Evolutionary conservation across 2,329 filamentous ascomycete species (phyloP), one percentile per base, ranked within the genome.

Genomic region (Exutisphaerella laricina): DNA sequence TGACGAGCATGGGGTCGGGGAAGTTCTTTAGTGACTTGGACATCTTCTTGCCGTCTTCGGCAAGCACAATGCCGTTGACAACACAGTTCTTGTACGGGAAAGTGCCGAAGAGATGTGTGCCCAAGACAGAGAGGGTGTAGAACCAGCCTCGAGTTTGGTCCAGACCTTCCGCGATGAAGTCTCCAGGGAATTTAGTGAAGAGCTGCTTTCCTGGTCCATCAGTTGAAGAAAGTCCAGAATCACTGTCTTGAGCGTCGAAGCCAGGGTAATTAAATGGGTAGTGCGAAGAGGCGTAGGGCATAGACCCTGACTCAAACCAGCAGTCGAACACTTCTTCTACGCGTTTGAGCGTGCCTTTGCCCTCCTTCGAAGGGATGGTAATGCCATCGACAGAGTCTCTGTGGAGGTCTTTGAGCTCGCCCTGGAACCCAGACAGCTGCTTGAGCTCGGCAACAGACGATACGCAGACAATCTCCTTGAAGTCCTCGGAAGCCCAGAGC

Each of bases 21-120:
- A 95, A 97, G 67, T 97, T 97, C 71, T 96, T 94, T 45, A 95
- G 73, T 41, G 90, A 80, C 69, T 97, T 97, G 5, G 88, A 95
- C 90, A 97, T 97, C 74, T 97, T 97, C 74, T 95, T 96, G 43
- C 90, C 90, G 59, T 95, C 88, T 63, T 94, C 88, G 1, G 89
- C 89, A 29, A 96, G 75, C 4, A 96, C 88, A 50, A 95, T 92
- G 37, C 89, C 89, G 61, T 94, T 96, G 49, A 95, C 88, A n/a
- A 96, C 86, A 58, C 88, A 94, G 64, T 95, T 96, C 69, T 92
- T 82, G 74, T 95, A 96, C 0, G 90, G 88, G 2, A 88, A 79
- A 25, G 80, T 77, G 31, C 85, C 85, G 57, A 92, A 94, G 3
- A 96, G 75, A 62, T 94, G 86, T 5, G 85, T 92, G 23, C 89